Evolutionary conservation across 352 stramenopile genomes (phyloP), one percentile per base, ranked within the genome.

Genomic region (Phytophthora pinifolia): DNA sequence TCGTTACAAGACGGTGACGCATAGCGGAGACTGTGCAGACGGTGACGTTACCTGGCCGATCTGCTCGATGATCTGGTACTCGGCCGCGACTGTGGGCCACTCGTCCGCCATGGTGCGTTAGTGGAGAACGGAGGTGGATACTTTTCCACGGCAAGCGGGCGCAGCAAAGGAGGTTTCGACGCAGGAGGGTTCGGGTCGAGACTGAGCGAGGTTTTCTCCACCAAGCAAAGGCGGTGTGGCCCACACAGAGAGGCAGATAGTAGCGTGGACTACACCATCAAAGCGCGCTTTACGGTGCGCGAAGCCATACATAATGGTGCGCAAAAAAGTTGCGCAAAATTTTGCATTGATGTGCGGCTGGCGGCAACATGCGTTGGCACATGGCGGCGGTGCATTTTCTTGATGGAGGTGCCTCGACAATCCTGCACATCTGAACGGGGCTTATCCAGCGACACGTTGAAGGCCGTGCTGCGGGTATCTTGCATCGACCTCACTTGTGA

Each of bases 11-110:
- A 6, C 22, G 22, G 22, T 27, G 22, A 3, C 22, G 22, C 22
- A 27, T 27, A 27, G 22, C 22, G 22, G 22, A 27, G 22, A 27
- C 22, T 6, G 22, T 27, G 22, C 27, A 20, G 22, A 32, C 27
- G 41, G 32, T 9, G 22, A 14, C 46, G 13, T 27, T 25, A 92
- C 82, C 80, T 92, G 86, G 54, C 86, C 86, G 35, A 96, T 92
- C 64, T 96, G 84, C 70, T 96, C 86, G 56, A 94, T 93, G 69
- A 96, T 88, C 60, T 92, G 71, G 72, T 96, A 96, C 61, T 94
- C 86, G 51, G 69, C 69, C 49, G 84, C 86, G 22, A 75, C 69
- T 7, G 84, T 94, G 52, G 86, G 86, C 86, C 86, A 96, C 66
- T 96, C 86, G 54, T 93, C 81, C 53, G 76, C 72, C 83, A 93